phyloP scores from a whole-genome alignment of 1,284 basidiomycete species.

The Meira nashicola region DNA sequence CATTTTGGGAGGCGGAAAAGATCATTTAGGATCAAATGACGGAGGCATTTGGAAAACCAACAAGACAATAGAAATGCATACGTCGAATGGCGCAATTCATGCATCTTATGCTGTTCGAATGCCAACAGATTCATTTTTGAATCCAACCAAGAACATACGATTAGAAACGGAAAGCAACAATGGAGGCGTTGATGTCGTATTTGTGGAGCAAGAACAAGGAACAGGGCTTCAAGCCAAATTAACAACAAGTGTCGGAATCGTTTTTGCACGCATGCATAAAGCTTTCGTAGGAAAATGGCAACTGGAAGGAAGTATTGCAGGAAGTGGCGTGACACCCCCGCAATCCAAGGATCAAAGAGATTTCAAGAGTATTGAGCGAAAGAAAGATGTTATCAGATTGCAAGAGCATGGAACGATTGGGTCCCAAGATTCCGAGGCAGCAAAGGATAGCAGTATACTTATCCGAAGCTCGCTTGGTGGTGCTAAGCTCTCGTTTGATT shows the following conservation, averaged over 20 bases:
- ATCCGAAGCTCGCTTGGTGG: neutral
- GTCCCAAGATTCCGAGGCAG: neutral
- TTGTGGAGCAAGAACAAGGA: neutral
- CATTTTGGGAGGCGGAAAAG: conserved; percentile 3
- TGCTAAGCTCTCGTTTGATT: neutral
- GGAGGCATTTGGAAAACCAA: conserved; percentile 5
- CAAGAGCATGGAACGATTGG: conserved; percentile 3
- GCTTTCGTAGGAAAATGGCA: conserved; percentile 2
- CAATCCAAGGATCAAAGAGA: neutral
- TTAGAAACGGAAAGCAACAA: conserved; percentile 1
- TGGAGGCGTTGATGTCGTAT: conserved; percentile 1
- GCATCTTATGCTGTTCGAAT: neutral
- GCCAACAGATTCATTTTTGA: neutral
- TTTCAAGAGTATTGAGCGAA: neutral
- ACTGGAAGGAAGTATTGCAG: neutral
- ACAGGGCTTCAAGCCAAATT: neutral
- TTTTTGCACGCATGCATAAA: neutral
- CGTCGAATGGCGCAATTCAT: neutral
- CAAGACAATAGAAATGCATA: conserved; percentile 1
- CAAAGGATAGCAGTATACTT: neutral
- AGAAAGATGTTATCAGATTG: neutral
- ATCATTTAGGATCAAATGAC: neutral
- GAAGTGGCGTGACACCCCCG: neutral
- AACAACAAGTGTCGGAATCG: neutral
- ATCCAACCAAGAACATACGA: neutral